These are phyloP conservation scores for Nemophila menziesii DNA, from an alignment of 257 asterid genomes.

Conservation along the genomic window DNA sequence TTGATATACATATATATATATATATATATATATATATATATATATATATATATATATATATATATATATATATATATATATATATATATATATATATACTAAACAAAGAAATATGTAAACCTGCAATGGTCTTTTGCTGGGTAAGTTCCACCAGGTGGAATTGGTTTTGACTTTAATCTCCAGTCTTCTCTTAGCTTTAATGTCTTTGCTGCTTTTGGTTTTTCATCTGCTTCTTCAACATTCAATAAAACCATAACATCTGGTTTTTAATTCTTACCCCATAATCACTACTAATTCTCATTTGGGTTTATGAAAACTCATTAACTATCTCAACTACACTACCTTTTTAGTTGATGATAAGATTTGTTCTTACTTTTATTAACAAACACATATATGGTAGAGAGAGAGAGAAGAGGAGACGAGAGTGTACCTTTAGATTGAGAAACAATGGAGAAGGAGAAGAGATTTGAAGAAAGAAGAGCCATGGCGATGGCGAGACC, in stretches of 20 bases:
- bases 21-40: no score
- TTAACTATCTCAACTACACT: background rate
- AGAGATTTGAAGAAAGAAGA: slow-evolving; percentile 36
- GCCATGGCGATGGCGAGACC: slow-evolving; percentile 34
- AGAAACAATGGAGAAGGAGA: slow-evolving; percentile 37
- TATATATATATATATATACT: no score
- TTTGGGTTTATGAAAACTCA: no score
- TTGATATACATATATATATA: no score
- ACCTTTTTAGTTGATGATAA: background rate
- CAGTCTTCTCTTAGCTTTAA: slow-evolving; percentile 80
- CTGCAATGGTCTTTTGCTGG: slow-evolving; percentile 99
- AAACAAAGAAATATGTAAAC: no score
- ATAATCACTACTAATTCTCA: no score
- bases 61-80: no score
- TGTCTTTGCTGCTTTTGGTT: slow-evolving; percentile 23
- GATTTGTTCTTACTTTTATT: background rate
- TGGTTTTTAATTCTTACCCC: no score
- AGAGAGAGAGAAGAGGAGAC: background rate
- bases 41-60: no score
- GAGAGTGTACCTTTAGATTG: slow-evolving; percentile 22
- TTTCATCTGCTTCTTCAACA: slow-evolving; percentile 14
- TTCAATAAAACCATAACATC: no score
- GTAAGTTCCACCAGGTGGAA: slow-evolving; percentile 92
- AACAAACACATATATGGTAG: background rate
- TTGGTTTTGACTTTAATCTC: slow-evolving; percentile 78